phyloP scores from a whole-genome alignment of 2,329 filamentous ascomycete species.

The Botrytis pseudocinerea region DNA sequence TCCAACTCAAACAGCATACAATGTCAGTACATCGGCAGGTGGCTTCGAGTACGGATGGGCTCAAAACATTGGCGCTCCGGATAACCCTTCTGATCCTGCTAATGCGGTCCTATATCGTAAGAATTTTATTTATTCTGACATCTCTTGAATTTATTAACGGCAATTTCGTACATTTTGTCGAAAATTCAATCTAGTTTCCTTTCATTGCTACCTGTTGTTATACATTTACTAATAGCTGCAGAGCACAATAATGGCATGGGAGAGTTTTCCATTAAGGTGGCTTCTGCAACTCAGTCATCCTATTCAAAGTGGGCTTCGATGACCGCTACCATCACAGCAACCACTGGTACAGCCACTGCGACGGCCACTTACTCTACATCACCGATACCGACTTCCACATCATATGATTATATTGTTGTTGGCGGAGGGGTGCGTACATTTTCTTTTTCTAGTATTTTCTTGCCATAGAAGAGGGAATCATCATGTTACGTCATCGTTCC shows the following conservation, averaged over 20 bases:
- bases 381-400: conserved; percentile 48
- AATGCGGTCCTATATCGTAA: conserved; percentile 25
- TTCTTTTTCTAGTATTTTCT: not conserved
- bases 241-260: conserved; percentile 58
- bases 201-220: conserved; percentile 40
- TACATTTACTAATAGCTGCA: conserved; percentile 30
- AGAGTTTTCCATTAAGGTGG: conserved; percentile 50
- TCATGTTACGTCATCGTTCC: not conserved
- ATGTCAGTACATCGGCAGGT: conserved; percentile 48
- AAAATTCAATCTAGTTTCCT: conserved; percentile 39
- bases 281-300: conserved; percentile 45
- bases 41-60: conserved; percentile 57
- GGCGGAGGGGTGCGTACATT: conserved; percentile 46
- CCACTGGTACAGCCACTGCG: conserved; percentile 42
- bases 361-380: conserved; percentile 51
- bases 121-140: not conserved
- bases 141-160: not conserved
- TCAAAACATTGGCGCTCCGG: conserved; percentile 46
- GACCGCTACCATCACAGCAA: conserved; percentile 37
- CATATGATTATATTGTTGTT: conserved; percentile 57
- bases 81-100: conserved; percentile 45
- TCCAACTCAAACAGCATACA: conserved; percentile 46
- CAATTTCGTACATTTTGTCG: not conserved
- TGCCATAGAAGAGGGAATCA: not conserved
- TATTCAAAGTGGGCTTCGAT: conserved; percentile 41